Evolutionary conservation across 73 alveolate species (phyloP), one percentile per base, ranked within the genome.

Genomic region (Paramecium sexaurelia): DNA sequence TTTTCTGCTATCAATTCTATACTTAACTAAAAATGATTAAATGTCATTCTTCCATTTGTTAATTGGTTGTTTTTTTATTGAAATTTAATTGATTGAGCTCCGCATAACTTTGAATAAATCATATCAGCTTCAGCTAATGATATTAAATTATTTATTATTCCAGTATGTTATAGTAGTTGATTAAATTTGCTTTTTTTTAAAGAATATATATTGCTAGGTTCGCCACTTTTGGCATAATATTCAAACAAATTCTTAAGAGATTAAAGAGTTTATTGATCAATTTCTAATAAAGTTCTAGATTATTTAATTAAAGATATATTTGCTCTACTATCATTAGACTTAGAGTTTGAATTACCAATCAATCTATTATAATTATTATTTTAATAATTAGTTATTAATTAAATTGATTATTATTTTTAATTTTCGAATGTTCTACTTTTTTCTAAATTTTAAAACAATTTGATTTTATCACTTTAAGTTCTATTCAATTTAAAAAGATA

Each of bases 211-310:
- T 68, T 68, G 7, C 55, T 68, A 11, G 85, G 85, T 29, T 68
- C 85, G 20, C 85, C 85, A n/a, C 29, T 68, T 29, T 68, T 24
- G 27, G 85, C 85, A 68, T 68, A 68, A 27, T 19, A 33, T 68
- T 68, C 85, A 32, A 68, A 68, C 11, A 68, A 13, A 24, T n/a
- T 68, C 6, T 68, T 68, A 11, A 68, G n/a, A 27, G 32, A 29
- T 68, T n/a, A 6, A 24, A 29, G 26, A 9, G 29, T 27, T 17
- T 26, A 33, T n/a, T 24, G 19, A 68, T 68, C 85, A 8, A 68
- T 29, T 5, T 56, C 75, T 6, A 27, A 56, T 8, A 68, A 3
- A 68, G 27, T 6, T 32, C 11, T 68, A 29, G 85, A 68, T 68
- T 68, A 68, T 32, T 68, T 68, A 55, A 68, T 29, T 29, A 19